Conservation (phyloP, 148 eudicot genomes). For the Fagopyrum esculentum region DNA sequence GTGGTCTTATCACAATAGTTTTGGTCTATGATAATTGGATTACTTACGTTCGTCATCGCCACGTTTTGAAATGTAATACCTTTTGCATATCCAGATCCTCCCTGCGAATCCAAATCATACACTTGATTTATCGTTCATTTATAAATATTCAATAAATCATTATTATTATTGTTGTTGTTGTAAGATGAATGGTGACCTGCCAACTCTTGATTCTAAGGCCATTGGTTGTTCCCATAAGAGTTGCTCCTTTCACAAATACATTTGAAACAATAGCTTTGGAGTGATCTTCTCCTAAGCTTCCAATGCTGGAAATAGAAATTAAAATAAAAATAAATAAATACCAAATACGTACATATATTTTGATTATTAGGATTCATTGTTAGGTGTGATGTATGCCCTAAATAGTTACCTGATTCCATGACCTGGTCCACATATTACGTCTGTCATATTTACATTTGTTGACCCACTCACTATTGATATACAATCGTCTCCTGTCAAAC, state of each 20-base stretch:
- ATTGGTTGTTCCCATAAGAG: slow-evolving; percentile 37
- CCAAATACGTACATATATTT: too few species aligned
- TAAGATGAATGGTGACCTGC: slow-evolving; percentile 18
- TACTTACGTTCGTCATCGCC: slow-evolving; percentile 14
- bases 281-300: slow-evolving; percentile 47
- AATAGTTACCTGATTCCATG: neutral
- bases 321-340: too few species aligned
- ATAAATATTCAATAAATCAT: too few species aligned
- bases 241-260: slow-evolving; percentile 32
- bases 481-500: too few species aligned
- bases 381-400: neutral
- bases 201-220: slow-evolving; percentile 60
- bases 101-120: too few species aligned
- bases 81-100: slow-evolving; percentile 43
- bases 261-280: slow-evolving; percentile 34
- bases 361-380: too few species aligned
- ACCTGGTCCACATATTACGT: neutral
- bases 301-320: slow-evolving; percentile 31
- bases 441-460: neutral
- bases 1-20: slow-evolving; percentile 20
- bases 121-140: too few species aligned
- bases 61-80: slow-evolving; percentile 30
- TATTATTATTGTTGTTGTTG: too few species aligned
- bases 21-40: slow-evolving; percentile 49
- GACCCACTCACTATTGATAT: slow-evolving; percentile 3